Base-by-base conservation (phyloP, 1,139 yeast species). In the Yamadazyma triangularis region DNA sequence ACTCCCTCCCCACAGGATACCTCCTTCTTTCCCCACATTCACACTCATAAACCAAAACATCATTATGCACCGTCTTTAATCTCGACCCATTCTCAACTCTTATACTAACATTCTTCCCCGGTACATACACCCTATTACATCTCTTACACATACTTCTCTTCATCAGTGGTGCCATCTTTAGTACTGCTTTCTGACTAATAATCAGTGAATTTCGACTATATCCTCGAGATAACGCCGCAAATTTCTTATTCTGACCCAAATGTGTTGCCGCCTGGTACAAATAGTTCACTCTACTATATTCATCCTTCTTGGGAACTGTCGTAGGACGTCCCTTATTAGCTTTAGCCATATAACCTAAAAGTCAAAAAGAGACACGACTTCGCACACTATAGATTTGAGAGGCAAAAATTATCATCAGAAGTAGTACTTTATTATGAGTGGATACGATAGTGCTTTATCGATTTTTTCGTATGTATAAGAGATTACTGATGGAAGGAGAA, bases 401-500 rank as follows among this genome's bases (percentile, higher is more conserved):
- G 40, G 47, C 45, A 40, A 43, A 42, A 32, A 35, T 26, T 24
- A 12, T 9, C 28, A 10, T 19, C n/a, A 8, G 5, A n/a, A 15
- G 15, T 26, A 25, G 16, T 12, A n/a, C 21, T 19, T 20, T 24
- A 34, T 15, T 16, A 50, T 91, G 98, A 86, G 96, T 73, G 97
- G 98, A 41, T 91, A 91, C 95, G 98, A 91, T 64, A 81, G 98
- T 75, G 98, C 98, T 39, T 77, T 91, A 53, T 89, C 97, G 38
- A 94, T 91, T 60, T 91, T 91, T 67, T 87, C 96, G 84, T 83
- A 77, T 51, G 89, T 77, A 26, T n/a, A n/a, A n/a, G n/a, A n/a
- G n/a, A n/a, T n/a, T n/a, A n/a, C n/a, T n/a, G n/a, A n/a, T n/a
- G n/a, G n/a, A n/a, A n/a, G n/a, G n/a, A n/a, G n/a, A n/a, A n/a